Base-by-base conservation (phyloP, 306 rosid species). In the Casuarina cunninghamiana region DNA sequence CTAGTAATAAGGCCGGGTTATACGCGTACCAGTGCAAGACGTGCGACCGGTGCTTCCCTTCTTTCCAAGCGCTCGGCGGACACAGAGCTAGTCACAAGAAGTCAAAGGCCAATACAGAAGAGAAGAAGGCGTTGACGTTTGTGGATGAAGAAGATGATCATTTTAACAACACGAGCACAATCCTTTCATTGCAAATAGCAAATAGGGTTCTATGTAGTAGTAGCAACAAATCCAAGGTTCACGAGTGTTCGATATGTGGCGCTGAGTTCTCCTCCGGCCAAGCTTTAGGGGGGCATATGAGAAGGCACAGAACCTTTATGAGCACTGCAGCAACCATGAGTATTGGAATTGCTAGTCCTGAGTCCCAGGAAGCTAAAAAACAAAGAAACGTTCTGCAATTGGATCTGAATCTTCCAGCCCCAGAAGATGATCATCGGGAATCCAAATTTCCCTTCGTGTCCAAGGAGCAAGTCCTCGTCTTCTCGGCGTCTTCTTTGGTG, bases 201-300 rank as follows among this genome's bases (percentile, higher is more conserved):
- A 81, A 66, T 42, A 71, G 84, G 78, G 75, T 41, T 85, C 71
- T 63, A 45, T 72, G 37, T 15, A 48, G 10, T 10, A 81, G 45
- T 62, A 78, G 38, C 2, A 60, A 45, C 70, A 89, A 83, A 63
- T 9, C 85, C 1, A 90, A 87, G 78, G 83, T 89, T 77, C 98
- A 94, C 6, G 97, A 86, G 82, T 94, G 98, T 75, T 87, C 93
- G 0, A 78, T 92, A 6, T 94, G 97, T 69, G 90, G 95, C 10
- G 88, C 95, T 44, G 95, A 90, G 43, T 94, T 92, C 77, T 84
- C 91, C 0, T 94, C 98, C 7, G 98, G 98, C 0, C 98, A 94
- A 87, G 98, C 98, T 13, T 83, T 94, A 21, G 98, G 98, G 19
- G 98, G 98, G 6, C 98, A 94, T 72, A 94, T 94, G 98, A 87